These are phyloP conservation scores for Lentinus polychrous DNA, from an alignment of 1,284 basidiomycete genomes.

Conservation along the genomic window DNA sequence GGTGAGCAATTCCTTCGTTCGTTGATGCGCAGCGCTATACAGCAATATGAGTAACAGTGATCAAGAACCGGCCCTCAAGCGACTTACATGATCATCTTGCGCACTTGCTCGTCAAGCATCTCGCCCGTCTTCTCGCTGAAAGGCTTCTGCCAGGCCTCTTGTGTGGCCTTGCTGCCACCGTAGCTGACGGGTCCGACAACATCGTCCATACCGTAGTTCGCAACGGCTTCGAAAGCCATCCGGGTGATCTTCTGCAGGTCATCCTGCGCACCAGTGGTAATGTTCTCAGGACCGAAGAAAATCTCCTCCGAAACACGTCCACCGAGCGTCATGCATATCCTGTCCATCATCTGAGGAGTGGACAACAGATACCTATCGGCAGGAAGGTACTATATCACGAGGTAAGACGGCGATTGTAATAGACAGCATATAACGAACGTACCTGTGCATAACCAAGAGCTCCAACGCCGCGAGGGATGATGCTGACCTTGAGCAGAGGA, in stretches of 20 bases:
- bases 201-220: constrained; percentile 96
- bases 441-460: constrained; percentile 96
- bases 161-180: constrained; percentile 76
- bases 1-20: constrained; percentile 80
- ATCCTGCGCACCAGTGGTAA: constrained; percentile 97
- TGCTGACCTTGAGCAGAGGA: constrained; percentile 95
- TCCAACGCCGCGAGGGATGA: constrained; percentile 94
- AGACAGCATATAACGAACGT: constrained; percentile 16
- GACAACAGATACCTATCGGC: constrained; percentile 95
- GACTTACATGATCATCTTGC: constrained; percentile 86
- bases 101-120: constrained; percentile 86
- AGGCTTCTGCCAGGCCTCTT: constrained; percentile 92
- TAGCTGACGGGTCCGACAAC: constrained; percentile 95
- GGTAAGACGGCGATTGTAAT: not conserved
- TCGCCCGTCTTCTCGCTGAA: constrained; percentile 97
- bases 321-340: constrained; percentile 99
- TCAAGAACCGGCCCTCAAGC: not conserved
- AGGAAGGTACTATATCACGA: constrained; percentile 70
- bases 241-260: constrained; percentile 97
- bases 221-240: constrained; percentile 93
- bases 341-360: constrained; percentile 90
- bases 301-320: constrained; percentile 98
- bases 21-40: constrained; percentile 68
- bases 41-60: constrained; percentile 2
- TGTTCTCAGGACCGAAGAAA: constrained; percentile 89